A percentile compares a stretch with the other conserved stretches of the same genome.
These are phyloP conservation scores for Hymenoscyphus repandus DNA, from an alignment of 2,329 filamentous ascomycete species.

Conservation along the genomic window DNA sequence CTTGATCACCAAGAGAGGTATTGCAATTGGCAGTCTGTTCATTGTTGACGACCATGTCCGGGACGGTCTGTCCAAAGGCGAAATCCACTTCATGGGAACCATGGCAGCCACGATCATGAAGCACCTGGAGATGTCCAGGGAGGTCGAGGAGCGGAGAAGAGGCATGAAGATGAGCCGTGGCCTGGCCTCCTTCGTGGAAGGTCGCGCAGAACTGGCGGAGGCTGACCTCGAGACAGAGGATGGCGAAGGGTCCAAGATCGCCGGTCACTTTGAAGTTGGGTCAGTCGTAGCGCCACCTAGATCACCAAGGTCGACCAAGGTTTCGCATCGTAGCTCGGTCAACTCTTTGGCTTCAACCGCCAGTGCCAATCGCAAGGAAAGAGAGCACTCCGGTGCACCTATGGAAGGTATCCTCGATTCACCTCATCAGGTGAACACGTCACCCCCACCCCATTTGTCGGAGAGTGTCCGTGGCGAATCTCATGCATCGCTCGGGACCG, in stretches of 20 bases:
- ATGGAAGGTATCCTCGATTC: no score
- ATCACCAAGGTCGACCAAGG: conserved; percentile 18
- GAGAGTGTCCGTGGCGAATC: conserved; percentile 13
- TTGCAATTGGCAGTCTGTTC: conserved; percentile 53
- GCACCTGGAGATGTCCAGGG: conserved; percentile 54
- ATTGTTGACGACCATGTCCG: conserved; percentile 53
- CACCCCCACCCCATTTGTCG: conserved; percentile 13
- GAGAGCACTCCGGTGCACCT: conserved; percentile 20
- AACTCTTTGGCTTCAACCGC: conserved; percentile 8
- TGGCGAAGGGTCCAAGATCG: conserved; percentile 25
- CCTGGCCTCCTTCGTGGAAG: conserved; percentile 49
- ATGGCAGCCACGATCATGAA: conserved; percentile 53
- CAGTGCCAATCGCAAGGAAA: conserved; percentile 22
- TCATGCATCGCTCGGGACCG: conserved; percentile 13
- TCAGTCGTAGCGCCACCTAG: conserved; percentile 11
- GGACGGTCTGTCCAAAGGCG: conserved; percentile 42
- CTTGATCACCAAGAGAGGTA: conserved; percentile 30
- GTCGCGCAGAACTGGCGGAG: conserved; percentile 29
- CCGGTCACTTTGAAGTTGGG: conserved; percentile 27
- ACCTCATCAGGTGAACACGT: neutral
- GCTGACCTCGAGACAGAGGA: conserved; percentile 26
- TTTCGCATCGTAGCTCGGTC: neutral
- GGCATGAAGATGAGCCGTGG: conserved; percentile 51
- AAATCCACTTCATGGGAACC: conserved; percentile 52
- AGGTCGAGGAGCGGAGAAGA: conserved; percentile 46